Base-by-base conservation (phyloP, 148 eudicot genomes). In the Vaccinium myrtillus region DNA sequence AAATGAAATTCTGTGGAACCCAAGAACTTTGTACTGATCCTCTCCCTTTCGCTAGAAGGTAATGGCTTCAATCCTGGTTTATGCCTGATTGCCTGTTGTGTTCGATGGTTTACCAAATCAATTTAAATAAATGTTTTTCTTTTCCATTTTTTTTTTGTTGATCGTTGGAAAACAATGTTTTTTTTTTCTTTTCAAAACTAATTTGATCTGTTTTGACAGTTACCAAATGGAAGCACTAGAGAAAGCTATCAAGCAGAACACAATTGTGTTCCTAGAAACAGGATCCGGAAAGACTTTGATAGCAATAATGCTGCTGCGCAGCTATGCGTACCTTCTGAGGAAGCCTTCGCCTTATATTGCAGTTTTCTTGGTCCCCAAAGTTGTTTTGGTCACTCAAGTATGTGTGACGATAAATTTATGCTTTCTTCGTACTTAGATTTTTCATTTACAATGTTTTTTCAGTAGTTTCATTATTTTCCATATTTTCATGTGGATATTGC, bases 271-370 rank as follows among this genome's bases (percentile, higher is more conserved):
- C 83, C 79, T 97, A 84, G 99, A 97, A 89, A 94, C 99, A 4
- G 99, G 99, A 46, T 91, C 98, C 0, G 99, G 99, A 21, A 97
- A 97, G 90, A 97, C 99, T 12, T 85, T 95, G 80, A 94, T 95
- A 6, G 96, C 99, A 0, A 87, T 95, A 51, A 97, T 97, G 99
- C 98, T 97, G 56, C 89, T 97, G 63, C 91, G 96, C 8, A 86
- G 92, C 86, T 93, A 93, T 83, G 95, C 98, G 0, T 84, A 91
- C 77, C 76, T 86, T 27, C 80, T 97, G 23, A 75, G 94, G 49
- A 92, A 93, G 87, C 98, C 99, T 32, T 88, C 91, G 0, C 90
- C 90, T 12, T 82, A 54, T 48, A 86, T 94, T 71, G 98, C 95
- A 1, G 96, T 97, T 59, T 95, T 97, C 86, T 90, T 97, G 89